phyloP scores from a whole-genome alignment of 768 basidiomycete genomes.

The Erythrobasidium yunnanense region DNA sequence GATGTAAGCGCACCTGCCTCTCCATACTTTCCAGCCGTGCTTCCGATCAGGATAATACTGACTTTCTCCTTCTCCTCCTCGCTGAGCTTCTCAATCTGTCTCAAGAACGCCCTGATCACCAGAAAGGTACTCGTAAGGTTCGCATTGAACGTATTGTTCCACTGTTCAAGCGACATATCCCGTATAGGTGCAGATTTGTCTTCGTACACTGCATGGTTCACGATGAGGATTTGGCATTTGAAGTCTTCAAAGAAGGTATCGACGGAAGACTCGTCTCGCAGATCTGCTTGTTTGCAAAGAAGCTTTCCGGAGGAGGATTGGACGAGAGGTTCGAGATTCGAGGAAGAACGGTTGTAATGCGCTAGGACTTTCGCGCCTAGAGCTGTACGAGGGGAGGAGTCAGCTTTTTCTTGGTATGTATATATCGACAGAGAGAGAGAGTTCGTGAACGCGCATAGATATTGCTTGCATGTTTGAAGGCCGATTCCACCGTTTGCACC shows the following conservation, averaged over 20 bases:
- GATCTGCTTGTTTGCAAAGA: constrained; percentile 49
- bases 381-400: constrained; percentile 43
- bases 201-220: constrained; percentile 35
- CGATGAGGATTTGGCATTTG: constrained; percentile 14
- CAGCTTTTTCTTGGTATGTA: too few relatives aligned
- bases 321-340: constrained; percentile 44
- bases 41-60: constrained; percentile 57
- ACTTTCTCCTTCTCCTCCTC: constrained; percentile 50
- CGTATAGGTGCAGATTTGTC: constrained; percentile 47
- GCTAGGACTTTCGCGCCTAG: constrained; percentile 63
- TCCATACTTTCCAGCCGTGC: constrained; percentile 62
- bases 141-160: constrained; percentile 53
- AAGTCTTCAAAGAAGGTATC: constrained; percentile 45
- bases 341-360: constrained; percentile 51
- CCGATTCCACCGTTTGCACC: constrained; percentile 71
- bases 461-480: constrained; percentile 52
- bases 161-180: constrained; percentile 54
- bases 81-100: constrained; percentile 44
- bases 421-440: not conserved
- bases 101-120: constrained; percentile 55
- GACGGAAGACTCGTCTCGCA: constrained; percentile 53
- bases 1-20: constrained; percentile 50
- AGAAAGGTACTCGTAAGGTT: constrained; percentile 55
- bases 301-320: constrained; percentile 43
- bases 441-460: constrained; percentile 47